Percentiles rank a stretch among this genome's conserved stretches.
Evolutionary conservation across 805 yeast species (phyloP).

Genomic region (Clavispora carvajalis): DNA sequence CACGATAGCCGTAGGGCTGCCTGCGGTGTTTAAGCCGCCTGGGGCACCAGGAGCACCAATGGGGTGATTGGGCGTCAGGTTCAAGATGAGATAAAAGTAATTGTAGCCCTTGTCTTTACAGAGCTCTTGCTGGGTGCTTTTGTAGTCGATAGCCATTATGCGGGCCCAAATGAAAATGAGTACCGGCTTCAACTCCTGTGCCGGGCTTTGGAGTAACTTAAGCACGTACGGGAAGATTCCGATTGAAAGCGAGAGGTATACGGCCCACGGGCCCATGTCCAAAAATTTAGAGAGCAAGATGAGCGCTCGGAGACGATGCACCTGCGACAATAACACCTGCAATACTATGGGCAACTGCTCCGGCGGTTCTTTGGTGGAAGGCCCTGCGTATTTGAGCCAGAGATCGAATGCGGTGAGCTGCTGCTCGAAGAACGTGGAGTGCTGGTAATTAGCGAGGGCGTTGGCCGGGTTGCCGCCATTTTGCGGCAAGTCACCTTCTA

Average conservation of each 20-base stretch:
- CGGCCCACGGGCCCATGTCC: slow-evolving; percentile 98
- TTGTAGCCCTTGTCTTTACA: slow-evolving; percentile 87
- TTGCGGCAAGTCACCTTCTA: not conserved
- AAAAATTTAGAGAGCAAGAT: slow-evolving; percentile 77
- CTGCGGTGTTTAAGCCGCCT: slow-evolving; percentile 18
- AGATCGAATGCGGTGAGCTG: slow-evolving; percentile 94
- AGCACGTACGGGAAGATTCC: slow-evolving; percentile 95
- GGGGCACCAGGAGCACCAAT: slow-evolving; percentile 29
- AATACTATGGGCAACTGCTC: slow-evolving; percentile 92
- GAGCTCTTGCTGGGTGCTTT: slow-evolving; percentile 85
- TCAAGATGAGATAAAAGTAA: slow-evolving; percentile 78
- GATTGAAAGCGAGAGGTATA: slow-evolving; percentile 82
- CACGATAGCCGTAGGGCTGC: slow-evolving; percentile 22
- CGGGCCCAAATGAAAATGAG: slow-evolving; percentile 96
- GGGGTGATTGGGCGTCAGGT: slow-evolving; percentile 31
- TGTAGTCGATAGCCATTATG: slow-evolving; percentile 91
- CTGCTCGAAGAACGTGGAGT: slow-evolving; percentile 92
- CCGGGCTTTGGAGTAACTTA: slow-evolving; percentile 87
- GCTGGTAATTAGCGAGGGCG: slow-evolving; percentile 57
- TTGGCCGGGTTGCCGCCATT: slow-evolving; percentile 6
- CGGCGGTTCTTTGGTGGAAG: slow-evolving; percentile 80
- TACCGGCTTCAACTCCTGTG: slow-evolving; percentile 91
- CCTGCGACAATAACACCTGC: slow-evolving; percentile 90
- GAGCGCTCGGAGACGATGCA: slow-evolving; percentile 85
- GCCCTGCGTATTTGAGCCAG: slow-evolving; percentile 85